Conservation (phyloP, 345 rosid genomes). For the Salix caprea region DNA sequence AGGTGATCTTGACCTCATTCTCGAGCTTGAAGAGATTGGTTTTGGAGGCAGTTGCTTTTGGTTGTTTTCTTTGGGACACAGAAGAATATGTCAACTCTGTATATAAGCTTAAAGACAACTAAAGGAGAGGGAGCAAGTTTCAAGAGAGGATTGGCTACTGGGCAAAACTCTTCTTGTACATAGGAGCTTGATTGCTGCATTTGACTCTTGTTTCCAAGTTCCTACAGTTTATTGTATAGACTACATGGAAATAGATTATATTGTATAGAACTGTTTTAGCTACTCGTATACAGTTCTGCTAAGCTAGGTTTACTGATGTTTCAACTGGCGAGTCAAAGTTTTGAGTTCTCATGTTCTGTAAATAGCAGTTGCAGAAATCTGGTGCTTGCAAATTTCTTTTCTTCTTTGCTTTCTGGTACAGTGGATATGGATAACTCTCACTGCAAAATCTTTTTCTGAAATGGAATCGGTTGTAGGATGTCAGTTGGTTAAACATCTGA, state of each 20-base stretch:
- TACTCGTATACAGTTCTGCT: too few relatives aligned
- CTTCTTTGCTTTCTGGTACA: too few relatives aligned
- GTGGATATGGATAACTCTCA: too few relatives aligned
- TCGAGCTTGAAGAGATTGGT: conserved; percentile 83
- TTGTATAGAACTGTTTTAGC: not conserved
- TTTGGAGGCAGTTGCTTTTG: conserved; percentile 89
- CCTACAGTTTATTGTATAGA: conserved; percentile 11
- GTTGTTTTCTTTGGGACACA: conserved; percentile 89
- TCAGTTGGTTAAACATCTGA: too few relatives aligned
- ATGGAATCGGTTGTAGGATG: too few relatives aligned
- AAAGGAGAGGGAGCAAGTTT: not conserved
- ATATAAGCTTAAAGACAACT: conserved; percentile 60
- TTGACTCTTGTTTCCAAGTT: not conserved
- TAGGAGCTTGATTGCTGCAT: conserved; percentile 11
- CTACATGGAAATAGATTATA: conserved; percentile 12
- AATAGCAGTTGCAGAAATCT: too few relatives aligned
- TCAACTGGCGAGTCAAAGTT: too few relatives aligned
- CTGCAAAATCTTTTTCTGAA: too few relatives aligned
- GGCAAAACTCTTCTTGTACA: conserved; percentile 13
- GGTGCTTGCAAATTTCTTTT: too few relatives aligned
- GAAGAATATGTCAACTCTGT: conserved; percentile 60
- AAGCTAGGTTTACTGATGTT: too few relatives aligned
- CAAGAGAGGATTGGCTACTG: not conserved
- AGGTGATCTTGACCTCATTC: conserved; percentile 64
- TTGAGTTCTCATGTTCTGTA: too few relatives aligned